Evolutionary conservation across 2,329 filamentous ascomycete genomes (phyloP).

Genomic region (Monosporascus sp.): DNA sequence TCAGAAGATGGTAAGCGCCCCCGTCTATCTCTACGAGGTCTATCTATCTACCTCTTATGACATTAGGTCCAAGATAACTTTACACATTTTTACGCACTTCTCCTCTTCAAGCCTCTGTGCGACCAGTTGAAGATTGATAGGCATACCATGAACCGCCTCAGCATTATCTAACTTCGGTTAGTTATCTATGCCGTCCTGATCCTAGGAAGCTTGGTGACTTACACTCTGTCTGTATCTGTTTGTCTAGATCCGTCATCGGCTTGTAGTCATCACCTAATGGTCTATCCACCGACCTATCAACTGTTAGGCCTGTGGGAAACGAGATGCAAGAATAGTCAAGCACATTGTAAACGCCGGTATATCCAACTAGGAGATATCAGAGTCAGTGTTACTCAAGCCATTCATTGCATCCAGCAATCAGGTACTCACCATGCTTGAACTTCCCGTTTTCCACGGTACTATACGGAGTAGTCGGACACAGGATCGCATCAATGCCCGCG

Average conservation of each 20-base stretch:
- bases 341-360: constrained; percentile 45
- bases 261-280: constrained; percentile 21
- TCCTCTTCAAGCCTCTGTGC: constrained; percentile 27
- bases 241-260: constrained; percentile 32
- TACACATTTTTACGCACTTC: constrained; percentile 26
- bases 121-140: constrained; percentile 39
- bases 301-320: constrained; percentile 37
- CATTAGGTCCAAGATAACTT: constrained; percentile 18
- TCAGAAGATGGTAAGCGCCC: too few relatives aligned
- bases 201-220: constrained; percentile 17
- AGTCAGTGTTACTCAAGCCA: neutral
- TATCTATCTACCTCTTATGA: constrained; percentile 6
- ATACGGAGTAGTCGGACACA: constrained; percentile 50
- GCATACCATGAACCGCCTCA: constrained; percentile 33
- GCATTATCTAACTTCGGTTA: constrained; percentile 29
- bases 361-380: constrained; percentile 31
- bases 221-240: constrained; percentile 37
- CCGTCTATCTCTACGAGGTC: too few relatives aligned
- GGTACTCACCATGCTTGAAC: constrained; percentile 36
- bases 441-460: constrained; percentile 35
- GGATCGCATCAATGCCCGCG: constrained; percentile 53
- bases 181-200: neutral
- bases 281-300: constrained; percentile 34
- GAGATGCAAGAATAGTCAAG: constrained; percentile 43
- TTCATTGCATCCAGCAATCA: too few relatives aligned